Evolutionary conservation across 805 yeast genomes (phyloP).

Genomic region (Metschnikowia similis): DNA sequence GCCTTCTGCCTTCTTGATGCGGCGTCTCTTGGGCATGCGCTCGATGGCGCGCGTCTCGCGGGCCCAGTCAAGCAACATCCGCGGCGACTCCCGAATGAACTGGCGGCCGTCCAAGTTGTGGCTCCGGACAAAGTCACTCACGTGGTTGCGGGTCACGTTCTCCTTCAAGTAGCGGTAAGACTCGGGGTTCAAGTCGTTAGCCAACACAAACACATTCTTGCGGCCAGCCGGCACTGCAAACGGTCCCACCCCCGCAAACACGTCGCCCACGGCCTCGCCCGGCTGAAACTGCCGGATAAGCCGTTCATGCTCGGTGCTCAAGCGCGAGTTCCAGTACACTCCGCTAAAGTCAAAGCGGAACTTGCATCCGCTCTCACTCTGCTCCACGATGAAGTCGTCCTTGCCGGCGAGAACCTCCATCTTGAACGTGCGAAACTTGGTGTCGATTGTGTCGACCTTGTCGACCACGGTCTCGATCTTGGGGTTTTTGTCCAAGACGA

Average conservation of each 20-base stretch:
- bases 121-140: conserved; percentile 52
- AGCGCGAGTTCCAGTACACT: conserved; percentile 96
- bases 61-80: conserved; percentile 46
- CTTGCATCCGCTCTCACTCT: conserved; percentile 79
- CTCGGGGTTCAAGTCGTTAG: conserved; percentile 91
- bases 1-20: conserved; percentile 9
- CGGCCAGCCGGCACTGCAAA: conserved; percentile 95
- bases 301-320: conserved; percentile 90
- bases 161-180: conserved; percentile 65
- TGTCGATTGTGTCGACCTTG: conserved; percentile 81
- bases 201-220: conserved; percentile 72
- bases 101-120: conserved; percentile 79
- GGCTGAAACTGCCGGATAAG: conserved; percentile 57
- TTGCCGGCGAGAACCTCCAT: conserved; percentile 94
- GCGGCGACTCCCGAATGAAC: conserved; percentile 62
- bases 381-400: conserved; percentile 71
- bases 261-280: conserved; percentile 84
- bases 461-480: conserved; percentile 85
- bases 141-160: conserved; percentile 65
- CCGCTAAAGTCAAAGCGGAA: conserved; percentile 87
- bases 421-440: conserved; percentile 83
- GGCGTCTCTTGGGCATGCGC: conserved; percentile 34
- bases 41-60: conserved; percentile 31
- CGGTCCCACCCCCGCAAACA: conserved; percentile 98
- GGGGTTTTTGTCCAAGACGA: conserved; percentile 82